Evolutionary conservation across 2,329 filamentous ascomycete genomes (phyloP).

Genomic region (Botryosphaeria agaves): DNA sequence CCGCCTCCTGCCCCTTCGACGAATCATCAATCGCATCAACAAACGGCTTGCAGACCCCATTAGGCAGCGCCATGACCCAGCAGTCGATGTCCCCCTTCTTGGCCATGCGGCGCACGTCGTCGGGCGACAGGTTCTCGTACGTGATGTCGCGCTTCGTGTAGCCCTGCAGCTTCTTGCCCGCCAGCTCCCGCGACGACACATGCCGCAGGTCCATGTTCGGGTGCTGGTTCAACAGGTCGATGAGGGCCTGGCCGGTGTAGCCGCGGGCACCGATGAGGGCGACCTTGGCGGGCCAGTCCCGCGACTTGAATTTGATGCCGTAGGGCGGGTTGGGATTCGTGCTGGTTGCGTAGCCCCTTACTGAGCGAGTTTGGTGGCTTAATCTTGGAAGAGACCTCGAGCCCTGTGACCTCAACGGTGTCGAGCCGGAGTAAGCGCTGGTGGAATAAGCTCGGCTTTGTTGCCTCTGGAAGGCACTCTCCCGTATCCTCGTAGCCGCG

Average conservation of each 20-base stretch:
- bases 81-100: slow-evolving; percentile 74
- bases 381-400: slow-evolving; percentile 5
- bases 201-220: slow-evolving; percentile 79
- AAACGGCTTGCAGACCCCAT: slow-evolving; percentile 85
- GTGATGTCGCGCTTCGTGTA: slow-evolving; percentile 84
- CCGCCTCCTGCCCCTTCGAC: slow-evolving; percentile 43
- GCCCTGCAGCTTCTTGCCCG: slow-evolving; percentile 69
- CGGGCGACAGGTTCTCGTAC: slow-evolving; percentile 77
- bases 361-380: background rate
- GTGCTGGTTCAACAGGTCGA: slow-evolving; percentile 73
- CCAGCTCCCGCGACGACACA: slow-evolving; percentile 85
- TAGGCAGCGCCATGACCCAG: slow-evolving; percentile 96
- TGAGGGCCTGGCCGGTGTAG: slow-evolving; percentile 84
- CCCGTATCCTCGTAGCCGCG: slow-evolving; percentile 44
- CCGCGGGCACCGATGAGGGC: slow-evolving; percentile 83
- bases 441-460: slow-evolving; percentile 56
- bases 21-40: slow-evolving; percentile 72
- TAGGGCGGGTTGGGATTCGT: slow-evolving; percentile 85
- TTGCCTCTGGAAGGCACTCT: slow-evolving; percentile 31
- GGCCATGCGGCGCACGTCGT: slow-evolving; percentile 75
- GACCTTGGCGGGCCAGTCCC: slow-evolving; percentile 59
- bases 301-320: slow-evolving; percentile 75
- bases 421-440: slow-evolving; percentile 18
- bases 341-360: slow-evolving; percentile 39
- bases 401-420: slow-evolving; percentile 8